These are phyloP conservation scores for Mycogone perniciosa DNA, from an alignment of 2,329 filamentous ascomycete genomes.

Conservation along the genomic window DNA sequence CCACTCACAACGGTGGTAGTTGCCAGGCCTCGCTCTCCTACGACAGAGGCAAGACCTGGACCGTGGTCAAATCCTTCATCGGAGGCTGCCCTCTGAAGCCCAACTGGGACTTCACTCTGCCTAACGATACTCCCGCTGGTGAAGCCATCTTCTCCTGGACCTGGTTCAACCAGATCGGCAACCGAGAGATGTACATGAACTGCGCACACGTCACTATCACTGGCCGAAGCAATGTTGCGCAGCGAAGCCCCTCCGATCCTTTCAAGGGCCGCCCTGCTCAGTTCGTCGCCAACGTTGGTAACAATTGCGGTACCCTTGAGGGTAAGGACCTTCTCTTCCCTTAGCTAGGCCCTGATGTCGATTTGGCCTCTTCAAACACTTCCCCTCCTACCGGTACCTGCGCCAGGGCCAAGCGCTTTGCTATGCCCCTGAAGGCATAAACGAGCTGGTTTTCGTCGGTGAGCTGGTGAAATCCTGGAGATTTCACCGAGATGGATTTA, in stretches of 20 bases:
- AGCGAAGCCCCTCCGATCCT: conserved; percentile 25
- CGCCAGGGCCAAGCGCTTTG: background rate
- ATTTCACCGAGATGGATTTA: background rate
- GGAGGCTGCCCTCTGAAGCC: conserved; percentile 46
- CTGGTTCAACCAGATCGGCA: conserved; percentile 69
- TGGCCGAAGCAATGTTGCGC: conserved; percentile 24
- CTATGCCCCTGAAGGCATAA: background rate
- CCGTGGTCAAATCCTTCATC: conserved; percentile 55
- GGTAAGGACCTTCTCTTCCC: conserved; percentile 53
- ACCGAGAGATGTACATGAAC: conserved; percentile 82
- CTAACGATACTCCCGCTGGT: conserved; percentile 51
- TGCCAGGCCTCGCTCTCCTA: conserved; percentile 71
- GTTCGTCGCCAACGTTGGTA: conserved; percentile 58
- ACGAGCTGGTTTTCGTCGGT: background rate
- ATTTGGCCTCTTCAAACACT: background rate
- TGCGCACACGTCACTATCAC: conserved; percentile 64
- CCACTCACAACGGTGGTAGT: conserved; percentile 61
- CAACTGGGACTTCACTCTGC: conserved; percentile 60
- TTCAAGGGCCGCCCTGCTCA: conserved; percentile 56
- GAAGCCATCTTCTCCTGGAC: conserved; percentile 68
- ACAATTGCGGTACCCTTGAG: conserved; percentile 49
- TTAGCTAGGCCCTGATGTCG: conserved; percentile 47
- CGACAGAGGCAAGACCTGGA: conserved; percentile 63
- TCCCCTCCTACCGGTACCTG: conserved; percentile 9
- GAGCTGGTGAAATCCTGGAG: background rate